These are phyloP conservation scores for Lotmaria passim DNA, from an alignment of 208 protist genomes.

Conservation along the genomic window DNA sequence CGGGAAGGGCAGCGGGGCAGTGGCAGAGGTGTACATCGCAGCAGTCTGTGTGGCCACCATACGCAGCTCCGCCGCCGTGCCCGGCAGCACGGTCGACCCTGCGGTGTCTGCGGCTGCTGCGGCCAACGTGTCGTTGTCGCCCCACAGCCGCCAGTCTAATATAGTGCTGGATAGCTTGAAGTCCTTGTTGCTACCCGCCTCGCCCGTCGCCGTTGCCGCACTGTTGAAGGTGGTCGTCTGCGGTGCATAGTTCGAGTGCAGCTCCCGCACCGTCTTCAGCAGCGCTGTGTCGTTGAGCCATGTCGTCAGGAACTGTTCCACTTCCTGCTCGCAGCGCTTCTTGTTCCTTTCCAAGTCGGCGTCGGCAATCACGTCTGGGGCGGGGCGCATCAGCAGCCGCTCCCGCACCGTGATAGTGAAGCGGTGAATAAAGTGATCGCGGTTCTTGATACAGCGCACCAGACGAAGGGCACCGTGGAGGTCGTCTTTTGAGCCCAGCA, in stretches of 20 bases:
- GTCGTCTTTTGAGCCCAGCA: conserved; percentile 32
- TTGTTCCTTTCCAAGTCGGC: conserved; percentile 33
- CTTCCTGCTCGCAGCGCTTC: conserved; percentile 33
- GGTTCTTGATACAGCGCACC: conserved; percentile 31
- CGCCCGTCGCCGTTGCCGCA: neutral
- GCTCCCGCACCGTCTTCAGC: conserved; percentile 24
- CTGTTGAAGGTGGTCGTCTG: conserved; percentile 16
- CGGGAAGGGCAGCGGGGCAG: conserved; percentile 39
- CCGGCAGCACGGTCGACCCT: neutral
- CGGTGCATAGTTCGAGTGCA: conserved; percentile 16
- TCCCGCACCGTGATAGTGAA: conserved; percentile 41
- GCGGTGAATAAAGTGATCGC: conserved; percentile 35
- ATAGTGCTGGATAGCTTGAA: conserved; percentile 30
- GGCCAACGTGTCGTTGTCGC: conserved; percentile 11
- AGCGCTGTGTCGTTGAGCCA: conserved; percentile 26
- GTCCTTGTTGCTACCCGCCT: neutral
- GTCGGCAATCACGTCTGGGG: conserved; percentile 24
- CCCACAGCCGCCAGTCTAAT: conserved; percentile 44
- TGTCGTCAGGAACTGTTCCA: conserved; percentile 37
- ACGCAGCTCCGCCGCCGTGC: conserved; percentile 8
- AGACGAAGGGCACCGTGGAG: conserved; percentile 45
- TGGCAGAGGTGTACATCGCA: neutral
- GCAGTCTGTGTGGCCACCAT: conserved; percentile 6
- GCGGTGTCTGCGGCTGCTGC: neutral
- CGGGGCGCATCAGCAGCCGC: conserved; percentile 38